These are phyloP conservation scores for Ogataea henricii DNA, from an alignment of 805 yeast genomes.

Conservation along the genomic window DNA sequence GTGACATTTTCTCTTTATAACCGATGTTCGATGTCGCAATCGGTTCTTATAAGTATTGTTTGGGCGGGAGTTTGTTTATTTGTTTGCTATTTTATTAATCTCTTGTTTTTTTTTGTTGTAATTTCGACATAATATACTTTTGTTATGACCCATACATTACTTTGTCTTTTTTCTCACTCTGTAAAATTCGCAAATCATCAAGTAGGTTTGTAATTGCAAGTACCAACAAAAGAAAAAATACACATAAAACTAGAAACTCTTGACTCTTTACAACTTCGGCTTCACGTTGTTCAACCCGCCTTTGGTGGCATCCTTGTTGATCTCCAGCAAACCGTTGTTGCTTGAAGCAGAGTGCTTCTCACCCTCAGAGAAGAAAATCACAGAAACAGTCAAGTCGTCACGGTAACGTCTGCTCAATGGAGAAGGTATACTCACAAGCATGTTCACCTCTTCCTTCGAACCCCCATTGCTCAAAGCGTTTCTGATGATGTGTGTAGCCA, in stretches of 20 bases:
- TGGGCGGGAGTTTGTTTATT: constrained; percentile 9
- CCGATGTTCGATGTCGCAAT: background rate
- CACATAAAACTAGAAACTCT: background rate
- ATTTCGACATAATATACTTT: background rate
- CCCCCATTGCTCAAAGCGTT: constrained; percentile 91
- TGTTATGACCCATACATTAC: too few species aligned
- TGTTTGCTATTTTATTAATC: constrained; percentile 2
- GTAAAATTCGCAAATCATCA: too few species aligned
- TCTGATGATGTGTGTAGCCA: constrained; percentile 88
- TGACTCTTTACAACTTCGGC: constrained; percentile 46
- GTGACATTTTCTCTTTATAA: too few species aligned
- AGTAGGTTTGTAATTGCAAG: too few species aligned
- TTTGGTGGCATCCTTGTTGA: constrained; percentile 57
- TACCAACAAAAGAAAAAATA: background rate
- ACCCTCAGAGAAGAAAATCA: constrained; percentile 77
- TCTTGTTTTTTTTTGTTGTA: background rate
- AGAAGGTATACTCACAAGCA: constrained; percentile 86
- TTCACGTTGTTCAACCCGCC: constrained; percentile 51
- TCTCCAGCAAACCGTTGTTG: constrained; percentile 52
- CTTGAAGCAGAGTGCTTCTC: constrained; percentile 44
- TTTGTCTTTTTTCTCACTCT: too few species aligned
- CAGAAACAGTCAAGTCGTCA: constrained; percentile 95
- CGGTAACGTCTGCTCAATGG: constrained; percentile 90
- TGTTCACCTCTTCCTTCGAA: constrained; percentile 80
- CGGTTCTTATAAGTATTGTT: constrained; percentile 2